Percentiles rank a stretch among this genome's conserved stretches.
Evolutionary conservation across 805 yeast genomes (phyloP).

Genomic region (Maudiozyma turicensis): DNA sequence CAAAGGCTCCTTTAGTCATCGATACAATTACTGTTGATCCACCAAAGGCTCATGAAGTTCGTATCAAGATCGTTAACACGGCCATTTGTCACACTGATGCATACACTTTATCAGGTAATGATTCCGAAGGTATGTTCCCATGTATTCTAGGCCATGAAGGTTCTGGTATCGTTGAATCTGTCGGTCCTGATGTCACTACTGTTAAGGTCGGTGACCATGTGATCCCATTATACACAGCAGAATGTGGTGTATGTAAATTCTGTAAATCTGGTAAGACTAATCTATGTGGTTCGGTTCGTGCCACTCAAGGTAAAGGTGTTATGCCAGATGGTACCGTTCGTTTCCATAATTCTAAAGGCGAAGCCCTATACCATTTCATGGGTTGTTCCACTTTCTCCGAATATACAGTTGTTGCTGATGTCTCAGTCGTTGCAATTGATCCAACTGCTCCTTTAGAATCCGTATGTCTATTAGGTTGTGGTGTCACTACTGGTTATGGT

Average conservation of each 20-base stretch:
- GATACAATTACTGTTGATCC: constrained; percentile 88
- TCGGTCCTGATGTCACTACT: constrained; percentile 87
- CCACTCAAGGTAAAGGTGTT: constrained; percentile 95
- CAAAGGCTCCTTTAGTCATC: constrained; percentile 69
- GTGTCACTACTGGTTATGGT: constrained; percentile 97
- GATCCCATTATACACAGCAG: constrained; percentile 91
- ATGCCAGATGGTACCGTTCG: constrained; percentile 98
- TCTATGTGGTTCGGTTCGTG: constrained; percentile 90
- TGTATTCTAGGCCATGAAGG: constrained; percentile 95
- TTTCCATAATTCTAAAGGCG: constrained; percentile 71
- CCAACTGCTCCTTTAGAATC: constrained; percentile 75
- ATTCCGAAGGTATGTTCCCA: constrained; percentile 96
- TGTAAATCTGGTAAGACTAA: constrained; percentile 94
- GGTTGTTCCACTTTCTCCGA: constrained; percentile 96
- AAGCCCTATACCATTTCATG: constrained; percentile 85
- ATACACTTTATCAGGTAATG: constrained; percentile 86
- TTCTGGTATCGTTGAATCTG: constrained; percentile 90
- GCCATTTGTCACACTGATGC: constrained; percentile 99
- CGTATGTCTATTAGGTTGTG: constrained; percentile 93
- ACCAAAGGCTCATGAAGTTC: constrained; percentile 95
- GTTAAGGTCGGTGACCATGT: constrained; percentile 93
- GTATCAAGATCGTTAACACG: constrained; percentile 76
- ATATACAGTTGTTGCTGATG: constrained; percentile 96
- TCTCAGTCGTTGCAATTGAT: constrained; percentile 87
- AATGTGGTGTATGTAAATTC: constrained; percentile 90